Conservation (phyloP, 257 asterid genomes). For the Thymus mandschuricus region DNA sequence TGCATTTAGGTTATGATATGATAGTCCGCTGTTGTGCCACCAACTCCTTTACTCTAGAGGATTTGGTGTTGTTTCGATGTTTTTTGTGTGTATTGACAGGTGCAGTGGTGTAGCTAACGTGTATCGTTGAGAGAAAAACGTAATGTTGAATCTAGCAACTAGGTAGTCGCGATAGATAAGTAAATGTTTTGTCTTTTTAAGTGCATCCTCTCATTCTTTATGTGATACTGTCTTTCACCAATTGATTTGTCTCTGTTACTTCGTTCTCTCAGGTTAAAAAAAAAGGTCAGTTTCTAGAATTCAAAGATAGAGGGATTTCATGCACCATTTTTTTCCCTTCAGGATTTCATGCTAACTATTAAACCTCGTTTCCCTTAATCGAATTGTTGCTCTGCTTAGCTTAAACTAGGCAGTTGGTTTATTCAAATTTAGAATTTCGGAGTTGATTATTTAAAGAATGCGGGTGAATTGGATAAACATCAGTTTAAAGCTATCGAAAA, state of each 20-base stretch:
- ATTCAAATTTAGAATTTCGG: not conserved
- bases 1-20: not conserved
- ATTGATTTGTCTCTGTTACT: not conserved
- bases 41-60: not conserved
- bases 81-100: no score
- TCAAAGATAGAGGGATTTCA: not conserved
- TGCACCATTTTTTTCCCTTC: not conserved
- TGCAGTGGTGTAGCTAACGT: no score
- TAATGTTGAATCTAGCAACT: not conserved
- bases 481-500: not conserved
- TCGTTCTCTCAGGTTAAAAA: not conserved
- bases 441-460: not conserved
- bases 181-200: not conserved
- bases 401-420: not conserved
- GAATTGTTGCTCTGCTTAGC: not conserved
- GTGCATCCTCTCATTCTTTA: not conserved
- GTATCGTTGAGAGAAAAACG: not conserved
- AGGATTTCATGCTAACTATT: no score
- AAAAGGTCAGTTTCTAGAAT: not conserved
- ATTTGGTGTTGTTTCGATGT: not conserved
- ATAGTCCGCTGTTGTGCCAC: not conserved
- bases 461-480: not conserved
- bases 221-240: not conserved
- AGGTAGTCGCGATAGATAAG: not conserved
- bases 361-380: not conserved